A percentile compares a stretch with the other conserved stretches of the same genome.
These are phyloP conservation scores for Leccinum pellstonianum DNA, from an alignment of 768 basidiomycete genomes.

Conservation along the genomic window DNA sequence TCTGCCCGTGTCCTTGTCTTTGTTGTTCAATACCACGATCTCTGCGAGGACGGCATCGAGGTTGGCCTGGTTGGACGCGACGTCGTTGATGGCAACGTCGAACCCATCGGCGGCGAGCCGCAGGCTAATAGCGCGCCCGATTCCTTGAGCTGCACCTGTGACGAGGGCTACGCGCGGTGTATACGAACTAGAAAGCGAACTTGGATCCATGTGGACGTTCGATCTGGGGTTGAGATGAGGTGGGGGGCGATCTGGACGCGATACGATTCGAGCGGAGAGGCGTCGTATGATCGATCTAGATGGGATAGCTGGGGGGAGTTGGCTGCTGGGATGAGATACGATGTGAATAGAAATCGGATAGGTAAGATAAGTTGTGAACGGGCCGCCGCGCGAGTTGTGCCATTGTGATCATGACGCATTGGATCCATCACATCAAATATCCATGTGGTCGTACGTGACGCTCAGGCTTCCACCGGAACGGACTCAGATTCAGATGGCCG, in stretches of 20 bases:
- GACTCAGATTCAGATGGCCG: not conserved
- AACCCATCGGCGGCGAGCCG: slow-evolving; percentile 44
- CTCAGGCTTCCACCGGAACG: not conserved
- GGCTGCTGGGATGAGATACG: not conserved
- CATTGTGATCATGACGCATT: not conserved
- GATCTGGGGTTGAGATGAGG: not conserved
- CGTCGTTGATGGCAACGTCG: slow-evolving; percentile 47
- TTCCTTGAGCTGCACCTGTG: slow-evolving; percentile 47
- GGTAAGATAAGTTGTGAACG: not conserved
- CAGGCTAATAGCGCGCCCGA: slow-evolving; percentile 47
- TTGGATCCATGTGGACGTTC: not conserved
- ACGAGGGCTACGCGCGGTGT: slow-evolving; percentile 37
- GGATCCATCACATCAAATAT: not conserved
- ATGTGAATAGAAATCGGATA: not conserved
- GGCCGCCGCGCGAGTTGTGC: not conserved
- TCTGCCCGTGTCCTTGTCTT: not conserved
- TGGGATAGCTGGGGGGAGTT: not conserved
- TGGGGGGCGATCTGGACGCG: not conserved
- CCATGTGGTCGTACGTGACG: not conserved
- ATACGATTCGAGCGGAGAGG: not conserved
- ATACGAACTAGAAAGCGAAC: not conserved
- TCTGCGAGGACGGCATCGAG: slow-evolving; percentile 4
- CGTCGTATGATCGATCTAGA: not conserved
- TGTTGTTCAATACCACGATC: not conserved
- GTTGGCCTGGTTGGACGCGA: slow-evolving; percentile 15